Percentiles rank a stretch among this genome's conserved stretches.
These are phyloP conservation scores for Corymbia citriodora DNA, from an alignment of 441 rosid species.

Conservation along the genomic window DNA sequence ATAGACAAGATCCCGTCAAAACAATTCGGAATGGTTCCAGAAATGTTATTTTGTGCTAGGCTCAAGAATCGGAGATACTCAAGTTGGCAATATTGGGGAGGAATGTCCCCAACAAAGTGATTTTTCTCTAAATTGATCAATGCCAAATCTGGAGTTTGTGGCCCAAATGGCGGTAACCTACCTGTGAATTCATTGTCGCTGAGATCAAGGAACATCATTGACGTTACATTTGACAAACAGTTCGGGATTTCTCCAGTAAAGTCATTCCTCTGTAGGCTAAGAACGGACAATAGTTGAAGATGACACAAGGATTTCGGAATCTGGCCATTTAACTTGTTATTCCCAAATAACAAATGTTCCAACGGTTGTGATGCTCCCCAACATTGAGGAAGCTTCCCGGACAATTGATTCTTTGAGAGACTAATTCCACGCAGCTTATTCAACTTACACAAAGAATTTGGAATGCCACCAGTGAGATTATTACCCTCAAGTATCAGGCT, in stretches of 20 bases:
- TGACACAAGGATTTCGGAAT: background rate
- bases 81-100: background rate
- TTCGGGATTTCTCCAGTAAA: background rate
- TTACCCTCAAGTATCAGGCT: conserved; percentile 26
- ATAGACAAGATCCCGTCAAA: background rate
- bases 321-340: background rate
- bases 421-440: rapidly evolving
- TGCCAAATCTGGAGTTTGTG: rapidly evolving
- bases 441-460: background rate
- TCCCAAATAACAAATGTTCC: rapidly evolving
- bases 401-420: background rate
- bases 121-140: background rate
- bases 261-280: background rate
- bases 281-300: rapidly evolving
- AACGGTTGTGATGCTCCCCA: rapidly evolving
- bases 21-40: background rate
- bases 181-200: background rate
- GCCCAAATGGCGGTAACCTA: background rate
- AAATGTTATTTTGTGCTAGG: background rate
- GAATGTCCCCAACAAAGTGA: background rate
- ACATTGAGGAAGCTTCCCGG: background rate
- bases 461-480: conserved; percentile 5
- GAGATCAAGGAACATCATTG: background rate
- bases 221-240: rapidly evolving
- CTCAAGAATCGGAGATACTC: rapidly evolving